Evolutionary conservation across 768 basidiomycete species (phyloP).

Genomic region (Tephrocybe rancida): DNA sequence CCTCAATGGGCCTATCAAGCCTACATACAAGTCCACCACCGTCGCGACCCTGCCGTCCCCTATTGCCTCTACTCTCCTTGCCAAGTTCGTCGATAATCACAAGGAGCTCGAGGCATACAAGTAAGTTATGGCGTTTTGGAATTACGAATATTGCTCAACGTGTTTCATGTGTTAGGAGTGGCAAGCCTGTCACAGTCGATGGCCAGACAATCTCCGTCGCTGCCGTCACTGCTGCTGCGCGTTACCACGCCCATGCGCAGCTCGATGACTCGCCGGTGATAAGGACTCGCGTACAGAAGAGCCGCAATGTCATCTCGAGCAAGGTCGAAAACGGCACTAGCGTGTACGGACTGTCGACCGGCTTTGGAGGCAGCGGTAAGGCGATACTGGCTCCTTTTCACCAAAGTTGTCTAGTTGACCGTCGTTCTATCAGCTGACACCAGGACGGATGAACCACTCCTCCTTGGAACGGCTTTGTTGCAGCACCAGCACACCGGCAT

Average conservation of each 20-base stretch:
- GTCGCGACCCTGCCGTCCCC: neutral
- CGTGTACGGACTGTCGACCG: constrained; percentile 83
- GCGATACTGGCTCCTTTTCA: constrained; percentile 14
- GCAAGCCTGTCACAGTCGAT: constrained; percentile 49
- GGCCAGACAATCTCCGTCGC: constrained; percentile 61
- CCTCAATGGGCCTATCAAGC: neutral
- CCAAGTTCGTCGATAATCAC: constrained; percentile 47
- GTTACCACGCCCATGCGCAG: constrained; percentile 38
- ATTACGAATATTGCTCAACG: neutral
- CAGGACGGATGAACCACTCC: constrained; percentile 63
- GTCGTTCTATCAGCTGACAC: constrained; percentile 60
- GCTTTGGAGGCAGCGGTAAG: constrained; percentile 79
- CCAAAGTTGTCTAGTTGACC: constrained; percentile 4
- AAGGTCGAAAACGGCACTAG: constrained; percentile 71
- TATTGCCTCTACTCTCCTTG: constrained; percentile 22
- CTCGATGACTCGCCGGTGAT: constrained; percentile 30
- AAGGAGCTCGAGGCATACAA: constrained; percentile 58
- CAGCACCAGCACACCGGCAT: constrained; percentile 78
- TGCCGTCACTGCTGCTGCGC: constrained; percentile 55
- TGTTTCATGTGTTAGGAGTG: constrained; percentile 35
- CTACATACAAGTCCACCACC: constrained; percentile 17
- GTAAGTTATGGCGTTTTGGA: constrained; percentile 32
- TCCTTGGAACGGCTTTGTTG: constrained; percentile 66
- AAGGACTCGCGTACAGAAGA: constrained; percentile 55
- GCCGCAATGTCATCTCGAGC: constrained; percentile 65